These are phyloP conservation scores for Aspergillus sclerotialis DNA, from an alignment of 2,329 filamentous ascomycete species.

Conservation along the genomic window DNA sequence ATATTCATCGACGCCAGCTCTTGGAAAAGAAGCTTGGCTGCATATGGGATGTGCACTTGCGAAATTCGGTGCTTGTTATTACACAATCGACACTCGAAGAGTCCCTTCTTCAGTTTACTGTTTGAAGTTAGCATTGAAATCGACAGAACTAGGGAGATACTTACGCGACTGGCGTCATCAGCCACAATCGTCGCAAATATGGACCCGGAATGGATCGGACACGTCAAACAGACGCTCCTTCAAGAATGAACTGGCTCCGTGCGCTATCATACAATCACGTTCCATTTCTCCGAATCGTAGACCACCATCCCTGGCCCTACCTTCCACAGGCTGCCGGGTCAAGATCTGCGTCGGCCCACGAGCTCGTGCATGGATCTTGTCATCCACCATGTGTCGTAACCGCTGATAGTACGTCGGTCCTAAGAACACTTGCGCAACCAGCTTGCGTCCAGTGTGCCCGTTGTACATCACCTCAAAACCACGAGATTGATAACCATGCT, in stretches of 20 bases:
- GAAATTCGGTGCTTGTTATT: constrained; percentile 99
- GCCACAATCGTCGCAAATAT: constrained; percentile 98
- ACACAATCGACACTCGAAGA: constrained; percentile 94
- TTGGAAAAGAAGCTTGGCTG: constrained; percentile 96
- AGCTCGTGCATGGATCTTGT: constrained; percentile 99
- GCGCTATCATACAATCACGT: constrained; percentile 99
- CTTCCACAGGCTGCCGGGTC: constrained; percentile 93
- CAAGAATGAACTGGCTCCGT: constrained; percentile 91
- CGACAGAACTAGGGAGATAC: constrained; percentile 36
- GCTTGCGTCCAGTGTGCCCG: constrained; percentile 89
- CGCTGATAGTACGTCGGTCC: constrained; percentile 98
- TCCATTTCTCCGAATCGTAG: constrained; percentile 99
- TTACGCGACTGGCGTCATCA: constrained; percentile 99
- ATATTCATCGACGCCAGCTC: constrained; percentile 98
- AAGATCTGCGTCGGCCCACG: constrained; percentile 95
- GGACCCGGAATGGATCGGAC: constrained; percentile 93
- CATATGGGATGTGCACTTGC: constrained; percentile 95
- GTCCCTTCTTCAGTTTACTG: constrained; percentile 88
- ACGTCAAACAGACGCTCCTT: constrained; percentile 98
- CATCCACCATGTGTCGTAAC: constrained; percentile 97
- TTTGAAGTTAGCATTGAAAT: constrained; percentile 14
- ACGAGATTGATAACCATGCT: constrained; percentile 91
- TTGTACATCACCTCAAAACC: constrained; percentile 99
- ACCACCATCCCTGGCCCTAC: constrained; percentile 95
- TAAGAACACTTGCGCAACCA: constrained; percentile 91